These are phyloP conservation scores for Diutina ranongensis DNA, from an alignment of 1,139 yeast species.

Conservation along the genomic window DNA sequence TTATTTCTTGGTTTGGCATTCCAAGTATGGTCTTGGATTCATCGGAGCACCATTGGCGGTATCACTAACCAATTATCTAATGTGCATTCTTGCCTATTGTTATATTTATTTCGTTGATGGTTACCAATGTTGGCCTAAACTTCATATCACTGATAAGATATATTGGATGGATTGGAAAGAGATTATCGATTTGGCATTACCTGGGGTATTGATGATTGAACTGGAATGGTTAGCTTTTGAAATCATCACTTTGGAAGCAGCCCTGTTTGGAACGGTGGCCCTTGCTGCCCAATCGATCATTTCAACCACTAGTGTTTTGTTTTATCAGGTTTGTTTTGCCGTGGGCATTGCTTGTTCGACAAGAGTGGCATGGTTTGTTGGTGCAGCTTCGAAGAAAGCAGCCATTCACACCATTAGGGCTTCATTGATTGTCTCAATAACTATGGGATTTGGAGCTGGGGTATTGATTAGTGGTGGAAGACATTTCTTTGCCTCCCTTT, in stretches of 20 bases:
- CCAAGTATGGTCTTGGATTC: conserved; percentile 49
- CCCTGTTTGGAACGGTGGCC: conserved; percentile 52
- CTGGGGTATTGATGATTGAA: conserved; percentile 77
- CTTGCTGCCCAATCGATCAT: conserved; percentile 68
- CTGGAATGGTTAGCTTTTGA: conserved; percentile 85
- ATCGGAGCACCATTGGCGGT: conserved; percentile 70
- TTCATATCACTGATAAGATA: conserved; percentile 22
- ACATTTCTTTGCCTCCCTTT: conserved; percentile 31
- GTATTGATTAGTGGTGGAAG: conserved; percentile 17
- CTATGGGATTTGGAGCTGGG: conserved; percentile 30
- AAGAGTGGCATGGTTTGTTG: conserved; percentile 67
- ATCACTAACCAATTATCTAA: conserved; percentile 56
- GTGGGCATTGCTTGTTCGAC: conserved; percentile 66
- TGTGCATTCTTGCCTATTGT: conserved; percentile 43
- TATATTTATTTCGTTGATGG: conserved; percentile 51
- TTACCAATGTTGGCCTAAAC: conserved; percentile 62
- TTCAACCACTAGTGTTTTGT: conserved; percentile 54
- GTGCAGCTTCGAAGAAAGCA: conserved; percentile 49
- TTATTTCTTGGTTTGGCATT: conserved; percentile 55
- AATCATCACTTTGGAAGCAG: conserved; percentile 54
- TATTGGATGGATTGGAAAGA: conserved; percentile 45
- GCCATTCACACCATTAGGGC: conserved; percentile 34
- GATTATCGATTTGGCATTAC: conserved; percentile 58
- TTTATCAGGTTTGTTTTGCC: conserved; percentile 69
- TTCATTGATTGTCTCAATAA: conserved; percentile 27